These are phyloP conservation scores for Mucor saturninus DNA, from an alignment of 371 early-diverging fungal species.

Conservation along the genomic window DNA sequence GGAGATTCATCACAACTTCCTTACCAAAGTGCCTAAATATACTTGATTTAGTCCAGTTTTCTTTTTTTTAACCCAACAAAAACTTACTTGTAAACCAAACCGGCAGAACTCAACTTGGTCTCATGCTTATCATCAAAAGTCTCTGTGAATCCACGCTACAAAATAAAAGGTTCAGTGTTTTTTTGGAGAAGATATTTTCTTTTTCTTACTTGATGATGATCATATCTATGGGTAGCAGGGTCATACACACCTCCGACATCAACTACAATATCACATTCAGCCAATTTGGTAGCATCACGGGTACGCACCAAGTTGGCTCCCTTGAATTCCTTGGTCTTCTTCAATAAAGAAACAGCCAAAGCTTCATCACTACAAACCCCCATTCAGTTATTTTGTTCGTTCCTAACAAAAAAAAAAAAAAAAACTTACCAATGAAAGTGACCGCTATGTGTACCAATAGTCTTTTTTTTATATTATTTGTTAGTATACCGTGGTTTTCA, in stretches of 20 bases:
- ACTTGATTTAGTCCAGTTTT: background rate
- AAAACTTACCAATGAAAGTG: constrained; percentile 78
- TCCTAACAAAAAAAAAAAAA: background rate
- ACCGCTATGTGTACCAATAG: constrained; percentile 89
- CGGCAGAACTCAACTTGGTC: constrained; percentile 92
- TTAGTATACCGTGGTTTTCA: background rate
- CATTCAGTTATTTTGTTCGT: background rate
- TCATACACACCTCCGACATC: constrained; percentile 98
- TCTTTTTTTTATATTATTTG: constrained; percentile 11
- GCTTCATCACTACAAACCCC: constrained; percentile 81
- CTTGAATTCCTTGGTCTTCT: constrained; percentile 68
- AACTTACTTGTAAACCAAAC: constrained; percentile 48
- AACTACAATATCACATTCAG: constrained; percentile 89
- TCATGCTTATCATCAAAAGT: constrained; percentile 80
- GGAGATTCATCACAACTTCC: constrained; percentile 70
- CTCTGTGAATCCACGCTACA: constrained; percentile 85
- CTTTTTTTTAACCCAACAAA: background rate
- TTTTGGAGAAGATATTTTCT: background rate
- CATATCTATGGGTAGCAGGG: constrained; percentile 80
- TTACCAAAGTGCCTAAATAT: constrained; percentile 86
- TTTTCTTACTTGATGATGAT: constrained; percentile 89
- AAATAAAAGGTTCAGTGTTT: background rate
- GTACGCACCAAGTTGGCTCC: constrained; percentile 83
- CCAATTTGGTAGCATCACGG: constrained; percentile 83
- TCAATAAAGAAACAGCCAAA: constrained; percentile 91